Percentiles rank a stretch among this genome's conserved stretches.
Evolutionary conservation across 371 early-diverging fungal species (phyloP).

Genomic region (Syncephalastrum monosporum): DNA sequence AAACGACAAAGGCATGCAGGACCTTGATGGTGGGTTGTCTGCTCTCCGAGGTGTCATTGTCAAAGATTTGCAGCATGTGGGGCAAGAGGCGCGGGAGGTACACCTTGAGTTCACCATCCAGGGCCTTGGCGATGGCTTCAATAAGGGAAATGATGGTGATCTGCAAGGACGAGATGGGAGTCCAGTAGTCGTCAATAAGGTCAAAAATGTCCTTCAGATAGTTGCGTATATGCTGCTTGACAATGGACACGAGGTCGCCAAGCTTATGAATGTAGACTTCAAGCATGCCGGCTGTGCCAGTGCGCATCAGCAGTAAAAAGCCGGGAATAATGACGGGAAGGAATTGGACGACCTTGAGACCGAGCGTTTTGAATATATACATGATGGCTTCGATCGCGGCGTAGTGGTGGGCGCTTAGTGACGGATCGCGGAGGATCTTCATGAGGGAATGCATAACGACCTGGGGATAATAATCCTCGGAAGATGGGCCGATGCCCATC

Average conservation of each 20-base stretch:
- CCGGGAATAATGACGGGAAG: slow-evolving; percentile 75
- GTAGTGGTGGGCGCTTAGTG: slow-evolving; percentile 80
- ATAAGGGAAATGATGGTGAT: slow-evolving; percentile 80
- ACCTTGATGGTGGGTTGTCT: slow-evolving; percentile 76
- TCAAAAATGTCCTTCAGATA: slow-evolving; percentile 82
- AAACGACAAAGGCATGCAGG: slow-evolving; percentile 80
- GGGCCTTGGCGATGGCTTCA: slow-evolving; percentile 82
- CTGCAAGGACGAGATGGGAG: slow-evolving; percentile 69
- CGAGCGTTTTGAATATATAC: slow-evolving; percentile 90
- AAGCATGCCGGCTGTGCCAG: slow-evolving; percentile 75
- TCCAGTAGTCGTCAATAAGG: slow-evolving; percentile 83
- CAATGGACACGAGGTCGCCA: slow-evolving; percentile 81
- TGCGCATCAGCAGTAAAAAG: slow-evolving; percentile 72
- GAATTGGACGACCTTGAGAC: slow-evolving; percentile 79
- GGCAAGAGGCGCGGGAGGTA: slow-evolving; percentile 71
- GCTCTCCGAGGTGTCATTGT: slow-evolving; percentile 73
- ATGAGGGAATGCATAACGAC: slow-evolving; percentile 90
- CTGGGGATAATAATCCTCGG: slow-evolving; percentile 84
- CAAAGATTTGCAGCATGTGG: slow-evolving; percentile 75
- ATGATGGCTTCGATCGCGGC: slow-evolving; percentile 92
- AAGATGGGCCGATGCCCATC: slow-evolving; percentile 76
- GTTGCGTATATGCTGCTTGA: slow-evolving; percentile 86
- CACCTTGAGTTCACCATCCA: slow-evolving; percentile 88
- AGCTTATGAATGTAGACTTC: slow-evolving; percentile 91
- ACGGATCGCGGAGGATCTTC: slow-evolving; percentile 85